Evolutionary conservation across 1,284 basidiomycete genomes (phyloP).

Genomic region (Cutaneotrichosporon mucoides): DNA sequence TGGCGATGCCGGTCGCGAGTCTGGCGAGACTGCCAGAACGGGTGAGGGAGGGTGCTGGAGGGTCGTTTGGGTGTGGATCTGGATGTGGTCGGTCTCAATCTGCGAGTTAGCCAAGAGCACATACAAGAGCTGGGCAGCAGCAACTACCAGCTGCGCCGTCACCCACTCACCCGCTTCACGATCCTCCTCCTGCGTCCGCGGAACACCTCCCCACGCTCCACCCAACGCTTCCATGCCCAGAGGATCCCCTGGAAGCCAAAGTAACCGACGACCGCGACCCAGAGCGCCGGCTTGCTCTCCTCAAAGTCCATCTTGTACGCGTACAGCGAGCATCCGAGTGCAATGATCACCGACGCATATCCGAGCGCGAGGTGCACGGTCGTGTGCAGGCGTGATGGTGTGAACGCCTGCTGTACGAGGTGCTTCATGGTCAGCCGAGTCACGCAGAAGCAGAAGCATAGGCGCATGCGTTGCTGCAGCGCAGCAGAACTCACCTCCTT

Average conservation of each 20-base stretch:
- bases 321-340: slow-evolving; percentile 72
- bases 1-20: slow-evolving; percentile 40
- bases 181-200: slow-evolving; percentile 45
- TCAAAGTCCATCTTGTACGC: slow-evolving; percentile 82
- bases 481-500: slow-evolving; percentile 64
- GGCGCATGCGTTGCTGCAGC: no score
- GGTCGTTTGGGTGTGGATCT: slow-evolving; percentile 38
- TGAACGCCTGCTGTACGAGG: slow-evolving; percentile 73
- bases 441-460: no score
- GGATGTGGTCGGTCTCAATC: slow-evolving; percentile 47
- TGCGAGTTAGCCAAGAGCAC: slow-evolving; percentile 8
- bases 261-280: slow-evolving; percentile 62
- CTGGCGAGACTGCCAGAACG: slow-evolving; percentile 35
- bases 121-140: no score
- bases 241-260: slow-evolving; percentile 33
- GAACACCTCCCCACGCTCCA: slow-evolving; percentile 45
- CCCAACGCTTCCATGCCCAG: slow-evolving; percentile 47
- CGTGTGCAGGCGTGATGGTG: slow-evolving; percentile 75
- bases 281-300: slow-evolving; percentile 71
- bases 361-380: slow-evolving; percentile 78
- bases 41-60: slow-evolving; percentile 31
- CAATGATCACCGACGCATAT: slow-evolving; percentile 74
- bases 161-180: slow-evolving; percentile 45
- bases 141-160: no score
- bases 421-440: slow-evolving; percentile 54